Evolutionary conservation across 2,329 filamentous ascomycete genomes (phyloP), one percentile per base, ranked within the genome.

Genomic region (Phyllosticta paracitricarpa): DNA sequence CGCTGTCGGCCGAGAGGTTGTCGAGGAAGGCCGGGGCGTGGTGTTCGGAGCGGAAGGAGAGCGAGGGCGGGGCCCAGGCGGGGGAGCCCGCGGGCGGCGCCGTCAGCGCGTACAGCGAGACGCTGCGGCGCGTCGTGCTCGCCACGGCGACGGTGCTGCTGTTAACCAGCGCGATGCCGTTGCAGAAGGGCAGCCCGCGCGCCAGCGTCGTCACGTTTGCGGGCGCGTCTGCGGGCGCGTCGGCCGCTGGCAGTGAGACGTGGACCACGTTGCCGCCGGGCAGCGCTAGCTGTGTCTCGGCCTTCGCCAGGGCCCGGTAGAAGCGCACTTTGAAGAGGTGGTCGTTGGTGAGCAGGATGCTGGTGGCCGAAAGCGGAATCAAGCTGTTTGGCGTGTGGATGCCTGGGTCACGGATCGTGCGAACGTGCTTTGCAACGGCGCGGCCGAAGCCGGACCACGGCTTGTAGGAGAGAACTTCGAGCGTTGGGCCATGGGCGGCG

Each of bases 261-360:
- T 73, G 73, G 0, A 73, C 70, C 12, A 79, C 66, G 9, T 63
- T 71, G 1, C 75, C 76, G 4, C 71, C 69, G 0, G 76, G 72
- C 1, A 72, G 58, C 0, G 67, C 72, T 0, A 70, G 64, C 57
- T 72, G 77, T 0, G 75, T 76, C 61, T 79, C 77, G 2, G 77
- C 33, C 30, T 70, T 69, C 2, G 69, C 68, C 0, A 77, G 63
- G 1, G 72, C 6, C 0, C 64, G 66, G 0, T 68, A 67, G 1
- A 65, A 53, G 7, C 68, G 64, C 0, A 70, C 64, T 12, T 65
- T 67, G 57, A 77, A 69, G 64, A 68, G 71, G 64, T 78, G 76
- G 65, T 79, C 76, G 61, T 78, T 78, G 17, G 75, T 77, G 14
- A 78, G 65, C 57, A 73, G 69, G 1, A 78, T 58, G 33, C 63